These are phyloP conservation scores for Yarrowia galli DNA, from an alignment of 1,139 yeast species.

Conservation along the genomic window DNA sequence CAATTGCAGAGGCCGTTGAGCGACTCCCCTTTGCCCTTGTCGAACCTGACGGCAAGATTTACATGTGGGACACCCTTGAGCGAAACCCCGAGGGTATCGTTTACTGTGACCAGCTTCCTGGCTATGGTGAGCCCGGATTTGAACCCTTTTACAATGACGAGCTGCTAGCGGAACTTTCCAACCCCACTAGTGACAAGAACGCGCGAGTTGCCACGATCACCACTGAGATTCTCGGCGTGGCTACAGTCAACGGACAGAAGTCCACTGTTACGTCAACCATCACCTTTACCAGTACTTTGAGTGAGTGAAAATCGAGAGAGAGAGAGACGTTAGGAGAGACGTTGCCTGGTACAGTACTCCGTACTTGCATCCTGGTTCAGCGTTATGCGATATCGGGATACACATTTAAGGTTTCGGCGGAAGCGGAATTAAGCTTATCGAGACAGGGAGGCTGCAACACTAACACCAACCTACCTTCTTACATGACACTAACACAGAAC, in stretches of 20 bases:
- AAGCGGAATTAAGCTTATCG: background rate
- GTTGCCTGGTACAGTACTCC: too few relatives aligned
- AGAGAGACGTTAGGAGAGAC: too few relatives aligned
- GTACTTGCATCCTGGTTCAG: too few relatives aligned
- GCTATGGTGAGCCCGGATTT: constrained; percentile 1
- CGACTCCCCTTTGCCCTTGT: constrained; percentile 1
- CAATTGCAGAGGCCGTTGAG: background rate
- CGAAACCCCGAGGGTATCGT: constrained; percentile 1
- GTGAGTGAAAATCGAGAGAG: background rate
- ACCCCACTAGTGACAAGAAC: background rate
- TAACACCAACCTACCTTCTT: background rate
- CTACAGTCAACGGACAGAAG: background rate
- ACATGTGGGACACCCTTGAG: background rate
- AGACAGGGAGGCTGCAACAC: background rate
- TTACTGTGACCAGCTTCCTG: constrained; percentile 28
- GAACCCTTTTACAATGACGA: constrained; percentile 14
- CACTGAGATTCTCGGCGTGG: background rate
- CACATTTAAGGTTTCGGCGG: background rate
- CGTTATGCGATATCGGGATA: too few relatives aligned
- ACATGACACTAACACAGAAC: background rate
- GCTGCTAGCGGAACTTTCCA: background rate
- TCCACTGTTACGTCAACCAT: background rate
- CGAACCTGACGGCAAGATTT: constrained; percentile 6
- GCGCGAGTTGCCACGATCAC: background rate
- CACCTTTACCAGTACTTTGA: background rate